Percentiles rank a stretch among this genome's conserved stretches.
These are phyloP conservation scores for Glycine soja DNA, from an alignment of 306 rosid genomes.

Conservation along the genomic window DNA sequence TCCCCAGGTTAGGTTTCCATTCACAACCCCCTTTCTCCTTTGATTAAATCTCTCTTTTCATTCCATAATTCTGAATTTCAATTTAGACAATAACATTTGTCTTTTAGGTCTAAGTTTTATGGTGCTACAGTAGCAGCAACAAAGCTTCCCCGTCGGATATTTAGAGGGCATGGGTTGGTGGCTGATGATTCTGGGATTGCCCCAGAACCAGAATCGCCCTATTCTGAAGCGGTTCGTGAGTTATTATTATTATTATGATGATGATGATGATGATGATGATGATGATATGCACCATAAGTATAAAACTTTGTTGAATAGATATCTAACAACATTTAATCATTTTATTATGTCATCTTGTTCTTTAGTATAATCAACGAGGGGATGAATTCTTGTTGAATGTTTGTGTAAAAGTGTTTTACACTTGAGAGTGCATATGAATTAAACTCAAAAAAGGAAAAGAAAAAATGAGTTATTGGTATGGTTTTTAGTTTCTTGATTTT, in stretches of 20 bases:
- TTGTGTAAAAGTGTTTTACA: background rate
- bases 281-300: background rate
- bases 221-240: conserved; percentile 57
- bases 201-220: conserved; percentile 50
- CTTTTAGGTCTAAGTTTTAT: conserved; percentile 56
- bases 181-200: conserved; percentile 51
- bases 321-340: background rate
- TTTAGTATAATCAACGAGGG: too few species aligned
- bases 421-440: background rate
- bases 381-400: background rate
- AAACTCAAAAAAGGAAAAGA: background rate
- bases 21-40: background rate
- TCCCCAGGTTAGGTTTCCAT: conserved; percentile 56
- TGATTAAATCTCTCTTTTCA: background rate
- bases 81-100: background rate
- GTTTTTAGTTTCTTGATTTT: background rate
- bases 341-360: too few species aligned
- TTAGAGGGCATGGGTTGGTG: conserved; percentile 48
- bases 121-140: conserved; percentile 30
- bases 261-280: too few species aligned
- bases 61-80: background rate
- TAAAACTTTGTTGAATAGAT: background rate
- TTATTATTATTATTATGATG: background rate
- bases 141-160: conserved; percentile 25
- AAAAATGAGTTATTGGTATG: background rate